phyloP scores from a whole-genome alignment of 2,329 filamentous ascomycete species.

The Penicillium capsulatum region DNA sequence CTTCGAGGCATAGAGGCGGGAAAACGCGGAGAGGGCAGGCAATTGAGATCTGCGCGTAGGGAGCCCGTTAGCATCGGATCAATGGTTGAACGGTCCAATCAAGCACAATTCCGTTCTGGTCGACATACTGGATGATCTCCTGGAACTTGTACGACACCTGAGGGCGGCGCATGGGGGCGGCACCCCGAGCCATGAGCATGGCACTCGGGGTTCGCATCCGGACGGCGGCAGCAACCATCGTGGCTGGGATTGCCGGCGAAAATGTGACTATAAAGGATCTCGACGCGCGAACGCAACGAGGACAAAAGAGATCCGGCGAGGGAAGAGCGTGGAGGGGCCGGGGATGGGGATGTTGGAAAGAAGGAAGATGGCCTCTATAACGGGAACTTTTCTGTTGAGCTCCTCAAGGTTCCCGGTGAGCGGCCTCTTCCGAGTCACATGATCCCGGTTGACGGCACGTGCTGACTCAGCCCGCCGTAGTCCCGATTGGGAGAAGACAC shows the following conservation, averaged over 20 bases:
- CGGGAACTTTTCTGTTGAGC: slow-evolving; percentile 43
- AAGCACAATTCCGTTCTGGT: not conserved
- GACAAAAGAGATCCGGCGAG: slow-evolving; percentile 15
- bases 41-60: slow-evolving; percentile 35
- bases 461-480: slow-evolving; percentile 15
- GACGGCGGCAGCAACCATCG: slow-evolving; percentile 53
- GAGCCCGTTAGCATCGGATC: slow-evolving; percentile 20
- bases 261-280: slow-evolving; percentile 22
- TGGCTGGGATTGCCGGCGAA: slow-evolving; percentile 32
- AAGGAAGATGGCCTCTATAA: slow-evolving; percentile 25
- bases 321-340: slow-evolving; percentile 20
- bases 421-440: slow-evolving; percentile 31
- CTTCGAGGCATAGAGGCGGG: slow-evolving; percentile 66
- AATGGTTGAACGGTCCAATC: not conserved
- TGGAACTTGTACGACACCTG: slow-evolving; percentile 43
- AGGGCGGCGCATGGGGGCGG: slow-evolving; percentile 44
- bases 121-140: slow-evolving; percentile 40
- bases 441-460: slow-evolving; percentile 8
- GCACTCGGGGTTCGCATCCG: slow-evolving; percentile 45
- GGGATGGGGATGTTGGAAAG: slow-evolving; percentile 29
- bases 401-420: slow-evolving; percentile 34
- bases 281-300: slow-evolving; percentile 17
- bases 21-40: slow-evolving; percentile 57
- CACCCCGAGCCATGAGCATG: slow-evolving; percentile 41
- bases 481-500: slow-evolving; percentile 31